Percentiles rank a stretch among this genome's conserved stretches.
Evolutionary conservation across 768 basidiomycete genomes (phyloP).

Genomic region (Scleroderma bovista): DNA sequence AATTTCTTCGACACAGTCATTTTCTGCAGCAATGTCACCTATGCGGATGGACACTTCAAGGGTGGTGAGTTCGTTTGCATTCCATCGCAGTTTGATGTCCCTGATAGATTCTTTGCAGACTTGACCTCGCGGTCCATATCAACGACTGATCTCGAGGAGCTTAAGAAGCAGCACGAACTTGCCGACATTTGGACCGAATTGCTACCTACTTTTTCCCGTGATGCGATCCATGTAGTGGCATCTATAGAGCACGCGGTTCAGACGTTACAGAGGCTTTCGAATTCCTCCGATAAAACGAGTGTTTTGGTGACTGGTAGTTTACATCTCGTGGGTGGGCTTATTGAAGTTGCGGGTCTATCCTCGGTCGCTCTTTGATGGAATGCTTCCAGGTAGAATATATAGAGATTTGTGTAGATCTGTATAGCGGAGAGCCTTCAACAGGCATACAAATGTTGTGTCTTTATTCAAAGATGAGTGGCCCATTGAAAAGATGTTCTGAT

Average conservation of each 20-base stretch:
- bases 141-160: conserved; percentile 50
- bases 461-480: too few relatives aligned
- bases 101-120: conserved; percentile 43
- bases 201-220: conserved; percentile 52
- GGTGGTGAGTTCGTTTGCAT: conserved; percentile 53
- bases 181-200: conserved; percentile 66
- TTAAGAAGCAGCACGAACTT: conserved; percentile 63
- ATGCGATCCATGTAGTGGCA: conserved; percentile 70
- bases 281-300: conserved; percentile 32
- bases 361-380: conserved; percentile 49
- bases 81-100: not conserved
- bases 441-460: not conserved
- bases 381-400: not conserved
- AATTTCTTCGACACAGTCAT: conserved; percentile 79
- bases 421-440: not conserved
- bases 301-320: conserved; percentile 91
- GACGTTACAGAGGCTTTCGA: conserved; percentile 43
- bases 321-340: conserved; percentile 89
- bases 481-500: too few relatives aligned
- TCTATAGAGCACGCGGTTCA: conserved; percentile 89
- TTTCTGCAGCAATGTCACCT: conserved; percentile 96
- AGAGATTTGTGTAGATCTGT: not conserved
- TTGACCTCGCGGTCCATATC: conserved; percentile 66
- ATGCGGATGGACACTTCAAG: conserved; percentile 83
- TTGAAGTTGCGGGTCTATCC: conserved; percentile 85